A percentile compares a stretch with the other conserved stretches of the same genome.
These are phyloP conservation scores for Mycena vitilis DNA, from an alignment of 768 basidiomycete genomes.

Conservation along the genomic window DNA sequence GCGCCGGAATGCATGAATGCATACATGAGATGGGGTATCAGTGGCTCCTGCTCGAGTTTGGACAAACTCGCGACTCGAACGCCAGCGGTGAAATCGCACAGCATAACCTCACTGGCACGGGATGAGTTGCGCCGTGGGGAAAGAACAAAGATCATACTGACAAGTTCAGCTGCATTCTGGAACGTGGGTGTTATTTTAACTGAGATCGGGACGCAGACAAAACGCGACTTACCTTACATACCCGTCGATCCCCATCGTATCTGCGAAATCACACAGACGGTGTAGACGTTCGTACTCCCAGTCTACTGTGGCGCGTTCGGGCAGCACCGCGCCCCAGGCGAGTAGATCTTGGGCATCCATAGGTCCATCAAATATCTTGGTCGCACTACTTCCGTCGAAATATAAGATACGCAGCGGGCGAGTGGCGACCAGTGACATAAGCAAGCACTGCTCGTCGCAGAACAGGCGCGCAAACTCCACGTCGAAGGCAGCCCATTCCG, in stretches of 20 bases:
- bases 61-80: slow-evolving; percentile 52
- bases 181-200: slow-evolving; percentile 9
- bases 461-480: slow-evolving; percentile 49
- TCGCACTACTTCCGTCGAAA: slow-evolving; percentile 55
- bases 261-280: slow-evolving; percentile 58
- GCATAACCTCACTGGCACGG: slow-evolving; percentile 55
- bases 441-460: slow-evolving; percentile 36
- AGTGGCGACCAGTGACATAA: slow-evolving; percentile 39
- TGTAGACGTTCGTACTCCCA: slow-evolving; percentile 51
- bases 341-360: slow-evolving; percentile 53
- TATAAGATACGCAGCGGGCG: slow-evolving; percentile 50
- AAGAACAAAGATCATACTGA: slow-evolving; percentile 40
- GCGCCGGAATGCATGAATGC: slow-evolving; percentile 47
- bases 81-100: slow-evolving; percentile 58
- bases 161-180: slow-evolving; percentile 63
- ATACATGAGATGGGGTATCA: slow-evolving; percentile 24
- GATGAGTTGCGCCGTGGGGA: neutral
- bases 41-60: slow-evolving; percentile 39
- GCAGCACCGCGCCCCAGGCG: slow-evolving; percentile 42
- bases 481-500: slow-evolving; percentile 54
- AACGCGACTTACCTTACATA: slow-evolving; percentile 51
- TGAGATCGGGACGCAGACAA: slow-evolving; percentile 10
- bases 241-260: slow-evolving; percentile 54
- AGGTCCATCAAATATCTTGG: slow-evolving; percentile 44
- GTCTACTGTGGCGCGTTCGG: slow-evolving; percentile 17